Evolutionary conservation across 352 stramenopile species (phyloP).

Genomic region (Peronospora farinosa): DNA sequence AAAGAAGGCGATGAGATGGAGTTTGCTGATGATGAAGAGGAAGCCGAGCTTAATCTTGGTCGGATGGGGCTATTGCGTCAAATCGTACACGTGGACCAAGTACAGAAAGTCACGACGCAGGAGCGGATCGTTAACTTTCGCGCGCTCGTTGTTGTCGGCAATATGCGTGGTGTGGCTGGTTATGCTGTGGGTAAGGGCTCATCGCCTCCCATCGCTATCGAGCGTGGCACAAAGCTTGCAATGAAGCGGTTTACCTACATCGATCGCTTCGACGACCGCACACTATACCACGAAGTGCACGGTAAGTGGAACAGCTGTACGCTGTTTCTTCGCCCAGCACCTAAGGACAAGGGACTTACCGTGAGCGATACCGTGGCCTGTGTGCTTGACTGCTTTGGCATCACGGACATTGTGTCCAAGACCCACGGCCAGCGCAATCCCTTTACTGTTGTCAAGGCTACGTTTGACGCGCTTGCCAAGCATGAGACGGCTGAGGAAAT

Average conservation of each 20-base stretch:
- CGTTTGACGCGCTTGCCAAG: constrained; percentile 91
- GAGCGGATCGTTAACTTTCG: constrained; percentile 91
- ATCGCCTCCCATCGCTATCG: constrained; percentile 83
- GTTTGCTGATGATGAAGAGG: constrained; percentile 57
- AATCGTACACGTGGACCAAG: constrained; percentile 79
- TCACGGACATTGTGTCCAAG: constrained; percentile 90
- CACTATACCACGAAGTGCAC: constrained; percentile 88
- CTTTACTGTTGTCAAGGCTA: constrained; percentile 92
- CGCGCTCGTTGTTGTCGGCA: constrained; percentile 90
- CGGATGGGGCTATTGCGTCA: constrained; percentile 64
- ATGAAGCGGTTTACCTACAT: constrained; percentile 93
- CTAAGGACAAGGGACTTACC: constrained; percentile 63
- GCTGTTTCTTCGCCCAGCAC: constrained; percentile 80
- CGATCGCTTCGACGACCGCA: constrained; percentile 89
- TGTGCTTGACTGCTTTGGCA: constrained; percentile 87
- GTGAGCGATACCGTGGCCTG: constrained; percentile 78
- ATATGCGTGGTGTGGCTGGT: constrained; percentile 88
- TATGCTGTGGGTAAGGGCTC: constrained; percentile 91
- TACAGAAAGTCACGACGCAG: constrained; percentile 87
- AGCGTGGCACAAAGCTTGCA: constrained; percentile 84
- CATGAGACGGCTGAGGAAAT: constrained; percentile 92
- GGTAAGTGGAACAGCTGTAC: constrained; percentile 95
- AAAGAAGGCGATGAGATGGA: constrained; percentile 65
- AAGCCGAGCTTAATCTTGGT: constrained; percentile 58
- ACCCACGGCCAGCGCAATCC: constrained; percentile 91